Evolutionary conservation across 1,139 yeast genomes (phyloP).

Genomic region (Scheffersomyces insectosa): DNA sequence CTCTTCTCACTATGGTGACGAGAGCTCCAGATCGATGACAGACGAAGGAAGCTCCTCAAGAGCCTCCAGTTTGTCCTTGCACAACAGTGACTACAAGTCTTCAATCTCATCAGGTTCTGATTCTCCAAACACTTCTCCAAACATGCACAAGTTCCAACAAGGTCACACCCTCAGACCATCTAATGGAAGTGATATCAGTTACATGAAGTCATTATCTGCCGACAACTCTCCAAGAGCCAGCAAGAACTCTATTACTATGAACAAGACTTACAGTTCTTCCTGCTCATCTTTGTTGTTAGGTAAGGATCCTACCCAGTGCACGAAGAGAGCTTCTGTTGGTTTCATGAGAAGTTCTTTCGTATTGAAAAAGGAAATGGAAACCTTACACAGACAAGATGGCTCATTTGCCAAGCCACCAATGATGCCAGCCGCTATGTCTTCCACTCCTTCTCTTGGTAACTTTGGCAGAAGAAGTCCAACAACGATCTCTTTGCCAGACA

Average conservation of each 20-base stretch:
- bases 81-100: constrained; percentile 38
- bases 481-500: constrained; percentile 1
- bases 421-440: constrained; percentile 24
- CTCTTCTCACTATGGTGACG: constrained; percentile 18
- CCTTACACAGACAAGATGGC: constrained; percentile 32
- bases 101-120: constrained; percentile 20
- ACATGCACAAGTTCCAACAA: constrained; percentile 10
- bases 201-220: constrained; percentile 11
- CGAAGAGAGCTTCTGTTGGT: constrained; percentile 22
- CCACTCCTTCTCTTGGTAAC: constrained; percentile 5
- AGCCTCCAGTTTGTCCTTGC: constrained; percentile 42
- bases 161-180: constrained; percentile 8
- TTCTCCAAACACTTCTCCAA: constrained; percentile 13
- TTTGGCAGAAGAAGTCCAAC: constrained; percentile 2
- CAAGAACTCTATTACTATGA: constrained; percentile 1
- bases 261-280: constrained; percentile 4
- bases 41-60: constrained; percentile 35
- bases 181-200: constrained; percentile 14
- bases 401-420: constrained; percentile 30
- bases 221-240: constrained; percentile 3
- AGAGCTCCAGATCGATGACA: constrained; percentile 7
- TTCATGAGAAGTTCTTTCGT: constrained; percentile 31
- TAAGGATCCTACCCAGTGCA: constrained; percentile 7
- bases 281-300: constrained; percentile 6
- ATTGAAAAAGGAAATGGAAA: constrained; percentile 26